Percentiles rank a stretch among this genome's conserved stretches.
These are phyloP conservation scores for Fusarium albidum DNA, from an alignment of 2,329 filamentous ascomycete species.

Conservation along the genomic window DNA sequence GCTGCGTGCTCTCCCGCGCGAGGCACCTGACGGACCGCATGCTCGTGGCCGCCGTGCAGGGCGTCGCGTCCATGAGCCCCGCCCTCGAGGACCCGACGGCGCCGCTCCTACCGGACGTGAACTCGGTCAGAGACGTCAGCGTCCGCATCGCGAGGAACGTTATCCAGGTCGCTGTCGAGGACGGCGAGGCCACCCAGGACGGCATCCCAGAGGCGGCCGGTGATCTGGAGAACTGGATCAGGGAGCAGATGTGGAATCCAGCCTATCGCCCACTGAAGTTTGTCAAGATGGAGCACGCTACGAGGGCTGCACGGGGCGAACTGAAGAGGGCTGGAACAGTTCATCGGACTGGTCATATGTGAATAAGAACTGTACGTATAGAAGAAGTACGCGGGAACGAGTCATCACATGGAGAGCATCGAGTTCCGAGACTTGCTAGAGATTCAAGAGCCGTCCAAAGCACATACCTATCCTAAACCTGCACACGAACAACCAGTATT, in stretches of 20 bases:
- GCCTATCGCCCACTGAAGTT: constrained; percentile 70
- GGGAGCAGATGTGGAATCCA: constrained; percentile 82
- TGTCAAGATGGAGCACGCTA: constrained; percentile 61
- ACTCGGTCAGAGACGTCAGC: constrained; percentile 77
- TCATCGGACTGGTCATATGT: constrained; percentile 28
- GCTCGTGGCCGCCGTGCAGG: constrained; percentile 81
- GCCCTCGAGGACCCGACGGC: constrained; percentile 69
- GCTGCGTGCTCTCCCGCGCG: constrained; percentile 75
- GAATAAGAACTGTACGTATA: background rate
- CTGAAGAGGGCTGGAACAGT: constrained; percentile 43
- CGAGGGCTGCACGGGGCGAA: constrained; percentile 60
- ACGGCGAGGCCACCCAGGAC: constrained; percentile 71
- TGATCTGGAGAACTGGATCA: constrained; percentile 74
- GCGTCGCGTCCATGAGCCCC: constrained; percentile 75
- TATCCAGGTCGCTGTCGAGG: constrained; percentile 74
- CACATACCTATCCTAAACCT: constrained; percentile 17
- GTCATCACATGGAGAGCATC: background rate
- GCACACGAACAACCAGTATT: constrained; percentile 22
- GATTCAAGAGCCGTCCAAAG: constrained; percentile 19
- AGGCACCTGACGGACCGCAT: constrained; percentile 76
- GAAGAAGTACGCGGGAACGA: background rate
- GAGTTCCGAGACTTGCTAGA: background rate
- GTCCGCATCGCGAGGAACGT: constrained; percentile 80
- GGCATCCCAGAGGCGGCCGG: constrained; percentile 67
- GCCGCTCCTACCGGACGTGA: constrained; percentile 79